Evolutionary conservation across 2,329 filamentous ascomycete species (phyloP).

Genomic region (Ophiostoma pallidulum): DNA sequence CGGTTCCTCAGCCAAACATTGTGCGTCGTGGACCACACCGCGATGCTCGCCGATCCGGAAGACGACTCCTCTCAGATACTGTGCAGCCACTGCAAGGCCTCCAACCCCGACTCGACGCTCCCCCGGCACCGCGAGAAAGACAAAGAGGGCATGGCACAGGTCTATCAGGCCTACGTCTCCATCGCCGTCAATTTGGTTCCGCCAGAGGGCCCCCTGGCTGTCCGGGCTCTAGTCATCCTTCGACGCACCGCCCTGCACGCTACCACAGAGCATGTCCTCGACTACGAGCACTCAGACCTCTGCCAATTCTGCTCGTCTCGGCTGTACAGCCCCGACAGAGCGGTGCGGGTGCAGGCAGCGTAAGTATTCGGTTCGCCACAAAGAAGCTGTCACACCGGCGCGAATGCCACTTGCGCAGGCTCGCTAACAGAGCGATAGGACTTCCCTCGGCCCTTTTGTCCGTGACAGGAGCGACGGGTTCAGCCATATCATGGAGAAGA

Average conservation of each 20-base stretch:
- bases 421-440: slow-evolving; percentile 8
- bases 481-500: neutral
- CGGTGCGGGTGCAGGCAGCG: slow-evolving; percentile 15
- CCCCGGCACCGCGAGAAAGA: slow-evolving; percentile 6
- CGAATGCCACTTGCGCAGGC: too few species aligned
- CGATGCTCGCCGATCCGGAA: neutral
- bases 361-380: too few species aligned
- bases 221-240: slow-evolving; percentile 8
- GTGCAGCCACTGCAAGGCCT: slow-evolving; percentile 7
- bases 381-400: too few species aligned
- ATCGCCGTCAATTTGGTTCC: neutral
- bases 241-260: slow-evolving; percentile 13
- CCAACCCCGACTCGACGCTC: neutral
- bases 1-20: slow-evolving; percentile 7
- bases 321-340: slow-evolving; percentile 12
- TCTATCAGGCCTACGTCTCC: neutral
- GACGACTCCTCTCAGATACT: slow-evolving; percentile 7
- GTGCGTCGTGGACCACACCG: slow-evolving; percentile 10
- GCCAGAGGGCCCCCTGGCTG: slow-evolving; percentile 7
- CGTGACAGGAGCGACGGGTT: slow-evolving; percentile 1
- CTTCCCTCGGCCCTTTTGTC: slow-evolving; percentile 10
- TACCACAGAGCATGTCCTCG: slow-evolving; percentile 1
- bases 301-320: slow-evolving; percentile 13
- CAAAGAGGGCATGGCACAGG: neutral
- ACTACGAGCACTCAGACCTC: slow-evolving; percentile 12